Conservation (phyloP, 2,329 filamentous ascomycete species). For the Cercospora beticola region DNA sequence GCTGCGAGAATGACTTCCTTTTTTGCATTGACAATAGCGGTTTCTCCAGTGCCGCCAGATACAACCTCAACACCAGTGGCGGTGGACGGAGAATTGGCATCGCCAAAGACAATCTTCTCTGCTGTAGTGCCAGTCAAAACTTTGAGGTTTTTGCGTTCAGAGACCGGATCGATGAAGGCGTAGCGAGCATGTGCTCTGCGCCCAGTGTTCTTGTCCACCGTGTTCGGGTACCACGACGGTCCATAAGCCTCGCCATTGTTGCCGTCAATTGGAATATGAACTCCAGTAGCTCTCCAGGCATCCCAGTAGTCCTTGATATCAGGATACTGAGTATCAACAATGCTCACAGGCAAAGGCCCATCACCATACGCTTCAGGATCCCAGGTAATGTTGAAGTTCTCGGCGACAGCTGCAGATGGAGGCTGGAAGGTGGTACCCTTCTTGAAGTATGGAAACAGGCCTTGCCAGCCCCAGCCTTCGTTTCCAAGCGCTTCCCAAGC, state of each 20-base stretch:
- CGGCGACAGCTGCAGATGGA: slow-evolving; percentile 19
- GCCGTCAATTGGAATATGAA: not conserved
- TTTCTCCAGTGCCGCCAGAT: slow-evolving; percentile 37
- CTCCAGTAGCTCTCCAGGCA: not conserved
- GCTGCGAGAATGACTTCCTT: slow-evolving; percentile 59
- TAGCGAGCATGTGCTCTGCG: slow-evolving; percentile 3
- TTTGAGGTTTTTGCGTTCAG: slow-evolving; percentile 34
- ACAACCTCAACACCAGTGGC: slow-evolving; percentile 45
- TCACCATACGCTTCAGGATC: slow-evolving; percentile 15
- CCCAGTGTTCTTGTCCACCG: not conserved
- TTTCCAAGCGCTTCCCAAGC: slow-evolving; percentile 39
- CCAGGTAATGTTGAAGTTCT: slow-evolving; percentile 24
- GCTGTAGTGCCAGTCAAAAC: slow-evolving; percentile 15
- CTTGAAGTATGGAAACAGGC: slow-evolving; percentile 24
- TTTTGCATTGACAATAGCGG: slow-evolving; percentile 33
- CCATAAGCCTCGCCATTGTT: slow-evolving; percentile 6
- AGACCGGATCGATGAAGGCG: slow-evolving; percentile 35
- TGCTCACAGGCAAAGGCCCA: not conserved
- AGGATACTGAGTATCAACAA: not conserved
- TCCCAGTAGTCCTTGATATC: not conserved
- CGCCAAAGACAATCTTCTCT: slow-evolving; percentile 22
- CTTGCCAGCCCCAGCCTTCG: slow-evolving; percentile 26
- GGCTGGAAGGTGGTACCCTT: slow-evolving; percentile 21
- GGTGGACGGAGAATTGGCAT: not conserved
- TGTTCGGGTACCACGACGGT: not conserved